Percentiles rank a stretch among this genome's conserved stretches.
These are phyloP conservation scores for Cynara cardunculus DNA, from an alignment of 129 eudicot species.

Conservation along the genomic window DNA sequence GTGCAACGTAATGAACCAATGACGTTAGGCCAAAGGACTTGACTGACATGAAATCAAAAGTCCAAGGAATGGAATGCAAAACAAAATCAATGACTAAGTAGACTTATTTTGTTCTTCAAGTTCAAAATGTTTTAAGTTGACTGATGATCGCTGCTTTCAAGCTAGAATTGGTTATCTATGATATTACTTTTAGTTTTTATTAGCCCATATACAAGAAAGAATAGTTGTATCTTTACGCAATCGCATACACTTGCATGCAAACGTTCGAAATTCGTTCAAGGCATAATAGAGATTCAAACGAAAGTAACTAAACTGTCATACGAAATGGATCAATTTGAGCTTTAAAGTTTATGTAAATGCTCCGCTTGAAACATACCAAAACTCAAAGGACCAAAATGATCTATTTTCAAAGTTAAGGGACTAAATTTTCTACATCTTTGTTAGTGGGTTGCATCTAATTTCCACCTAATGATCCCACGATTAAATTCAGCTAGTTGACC, in stretches of 20 bases:
- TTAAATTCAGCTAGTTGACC: not conserved
- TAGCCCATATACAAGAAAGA: not conserved
- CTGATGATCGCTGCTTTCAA: too few species aligned
- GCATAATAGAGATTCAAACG: not conserved
- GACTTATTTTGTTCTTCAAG: not conserved
- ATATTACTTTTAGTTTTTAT: too few species aligned
- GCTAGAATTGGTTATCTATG: too few species aligned
- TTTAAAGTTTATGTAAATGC: not conserved
- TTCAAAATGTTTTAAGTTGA: too few species aligned
- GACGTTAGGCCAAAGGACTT: not conserved
- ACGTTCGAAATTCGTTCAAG: not conserved
- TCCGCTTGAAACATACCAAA: not conserved
- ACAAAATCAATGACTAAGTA: not conserved
- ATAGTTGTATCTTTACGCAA: not conserved
- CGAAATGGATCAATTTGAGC: not conserved
- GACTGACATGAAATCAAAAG: not conserved
- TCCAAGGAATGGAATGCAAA: not conserved
- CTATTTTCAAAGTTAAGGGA: not conserved
- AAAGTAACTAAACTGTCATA: not conserved
- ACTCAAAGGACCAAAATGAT: not conserved
- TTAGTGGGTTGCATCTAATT: conserved; percentile 7
- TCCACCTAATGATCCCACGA: conserved; percentile 20
- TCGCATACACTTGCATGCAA: not conserved
- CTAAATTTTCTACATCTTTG: not conserved
- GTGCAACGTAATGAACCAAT: not conserved